Evolutionary conservation across 306 rosid species (phyloP).

Genomic region (Corylus heterophylla): DNA sequence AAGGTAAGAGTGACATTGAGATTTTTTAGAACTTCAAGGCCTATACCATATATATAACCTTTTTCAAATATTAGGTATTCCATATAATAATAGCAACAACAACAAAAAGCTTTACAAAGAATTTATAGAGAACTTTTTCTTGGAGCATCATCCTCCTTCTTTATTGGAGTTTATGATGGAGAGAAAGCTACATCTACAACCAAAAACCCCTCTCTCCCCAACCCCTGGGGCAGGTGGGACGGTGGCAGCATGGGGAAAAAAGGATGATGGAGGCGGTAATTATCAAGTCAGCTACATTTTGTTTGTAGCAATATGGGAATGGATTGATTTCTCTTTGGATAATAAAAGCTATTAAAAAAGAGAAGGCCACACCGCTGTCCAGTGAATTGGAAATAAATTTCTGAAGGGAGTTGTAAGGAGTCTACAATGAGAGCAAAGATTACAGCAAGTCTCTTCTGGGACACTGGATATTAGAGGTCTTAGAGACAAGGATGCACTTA

Average conservation of each 20-base stretch:
- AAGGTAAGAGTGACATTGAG: too few species aligned
- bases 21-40: background rate
- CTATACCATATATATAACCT: background rate
- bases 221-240: too few species aligned
- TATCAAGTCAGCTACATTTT: too few species aligned
- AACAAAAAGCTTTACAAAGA: background rate
- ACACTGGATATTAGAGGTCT: background rate
- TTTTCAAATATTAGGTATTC: background rate
- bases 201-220: background rate
- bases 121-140: background rate
- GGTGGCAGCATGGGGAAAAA: too few species aligned
- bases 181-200: background rate
- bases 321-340: too few species aligned
- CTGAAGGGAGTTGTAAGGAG: background rate
- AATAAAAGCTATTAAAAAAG: background rate
- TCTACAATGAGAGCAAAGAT: background rate
- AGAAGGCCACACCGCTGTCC: too few species aligned
- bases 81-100: too few species aligned
- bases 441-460: background rate
- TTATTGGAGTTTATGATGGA: background rate
- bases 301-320: too few species aligned
- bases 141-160: background rate
- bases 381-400: too few species aligned
- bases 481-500: background rate
- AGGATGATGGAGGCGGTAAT: too few species aligned